Base-by-base conservation (phyloP, 2,329 filamentous ascomycete genomes). In the Exophiala phaeomuriformis region DNA sequence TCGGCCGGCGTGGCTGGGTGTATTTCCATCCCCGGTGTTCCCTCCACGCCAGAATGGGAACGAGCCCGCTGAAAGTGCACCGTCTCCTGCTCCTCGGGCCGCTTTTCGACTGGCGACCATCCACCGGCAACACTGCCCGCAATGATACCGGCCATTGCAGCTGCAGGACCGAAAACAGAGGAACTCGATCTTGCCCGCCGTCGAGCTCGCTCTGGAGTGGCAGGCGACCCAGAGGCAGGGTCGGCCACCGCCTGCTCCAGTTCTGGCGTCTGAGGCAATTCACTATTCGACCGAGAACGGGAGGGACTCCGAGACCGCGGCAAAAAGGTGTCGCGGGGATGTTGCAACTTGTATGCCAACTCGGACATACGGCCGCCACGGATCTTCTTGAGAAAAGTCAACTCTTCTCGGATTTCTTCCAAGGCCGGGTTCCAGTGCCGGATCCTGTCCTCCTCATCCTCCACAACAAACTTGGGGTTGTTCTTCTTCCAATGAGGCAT, bases 101-200 rank as follows among this genome's bases (percentile, higher is more conserved):
- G 56, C 50, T 77, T 70, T 56, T 82, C 80, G 49, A 83, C 79
- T 0, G 73, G 82, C 35, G 80, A 83, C 80, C 79, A 84, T 40
- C 80, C 81, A 40, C 62, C 62, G 40, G 76, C 80, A 59, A 85
- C 77, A 64, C 79, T 82, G 49, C 82, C 81, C n/a, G 81, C 82
- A 36, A 84, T 75, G 45, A 84, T 75, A 61, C 82, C 82, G 28
- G 81, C 81, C 80, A 84, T 83, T 36, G 81, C 82, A 43, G 79
- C 75, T 9, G 80, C 81, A 5, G 81, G 77, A 3, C 78, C 80
- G 59, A 84, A 77, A 1, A 72, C 67, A 1, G 75, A 77, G 65
- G 80, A 83, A 31, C 80, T 75, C 33, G 80, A 82, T 52, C 81
- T 75, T 1, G 72, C 74, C 47, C 77, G 68, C 47, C 64, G 67